Conservation (phyloP, 371 early-diverging fungal species). For the Apophysomyces elegans region DNA sequence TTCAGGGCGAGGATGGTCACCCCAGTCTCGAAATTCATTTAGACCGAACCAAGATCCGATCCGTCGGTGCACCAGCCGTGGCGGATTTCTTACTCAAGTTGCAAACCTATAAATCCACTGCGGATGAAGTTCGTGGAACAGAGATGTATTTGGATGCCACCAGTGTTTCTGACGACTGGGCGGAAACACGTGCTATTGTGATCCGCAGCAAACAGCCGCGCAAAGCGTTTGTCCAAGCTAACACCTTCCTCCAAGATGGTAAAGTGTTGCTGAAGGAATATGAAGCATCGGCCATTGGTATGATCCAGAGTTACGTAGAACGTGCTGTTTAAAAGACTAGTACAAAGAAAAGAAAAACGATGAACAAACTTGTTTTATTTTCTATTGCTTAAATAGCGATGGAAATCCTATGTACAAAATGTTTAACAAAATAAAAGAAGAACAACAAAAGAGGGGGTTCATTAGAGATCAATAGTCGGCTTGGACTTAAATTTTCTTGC, state of each 20-base stretch:
- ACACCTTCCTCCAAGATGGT: slow-evolving; percentile 46
- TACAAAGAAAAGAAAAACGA: no score
- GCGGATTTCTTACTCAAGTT: slow-evolving; percentile 57
- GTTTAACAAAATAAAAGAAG: neutral
- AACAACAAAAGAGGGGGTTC: no score
- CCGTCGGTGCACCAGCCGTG: slow-evolving; percentile 59
- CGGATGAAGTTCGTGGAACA: slow-evolving; percentile 52
- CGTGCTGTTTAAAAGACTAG: slow-evolving; percentile 37
- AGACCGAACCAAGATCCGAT: slow-evolving; percentile 56
- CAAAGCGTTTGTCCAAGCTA: slow-evolving; percentile 62
- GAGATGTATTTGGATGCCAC: slow-evolving; percentile 55
- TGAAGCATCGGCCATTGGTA: slow-evolving; percentile 55
- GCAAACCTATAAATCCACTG: slow-evolving; percentile 65
- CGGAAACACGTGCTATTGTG: slow-evolving; percentile 54
- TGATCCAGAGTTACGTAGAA: slow-evolving; percentile 64
- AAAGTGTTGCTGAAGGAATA: slow-evolving; percentile 59
- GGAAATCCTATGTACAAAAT: neutral
- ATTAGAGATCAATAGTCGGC: slow-evolving; percentile 75
- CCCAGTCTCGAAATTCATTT: slow-evolving; percentile 47
- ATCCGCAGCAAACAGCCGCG: slow-evolving; percentile 59
- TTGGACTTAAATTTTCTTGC: slow-evolving; percentile 88
- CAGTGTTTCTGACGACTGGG: slow-evolving; percentile 58
- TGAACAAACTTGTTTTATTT: neutral
- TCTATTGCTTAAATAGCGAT: neutral
- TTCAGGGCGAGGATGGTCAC: slow-evolving; percentile 29